A percentile compares a stretch with the other conserved stretches of the same genome.
phyloP scores from a whole-genome alignment of 208 protist species.

The Leishmania tarentolae region DNA sequence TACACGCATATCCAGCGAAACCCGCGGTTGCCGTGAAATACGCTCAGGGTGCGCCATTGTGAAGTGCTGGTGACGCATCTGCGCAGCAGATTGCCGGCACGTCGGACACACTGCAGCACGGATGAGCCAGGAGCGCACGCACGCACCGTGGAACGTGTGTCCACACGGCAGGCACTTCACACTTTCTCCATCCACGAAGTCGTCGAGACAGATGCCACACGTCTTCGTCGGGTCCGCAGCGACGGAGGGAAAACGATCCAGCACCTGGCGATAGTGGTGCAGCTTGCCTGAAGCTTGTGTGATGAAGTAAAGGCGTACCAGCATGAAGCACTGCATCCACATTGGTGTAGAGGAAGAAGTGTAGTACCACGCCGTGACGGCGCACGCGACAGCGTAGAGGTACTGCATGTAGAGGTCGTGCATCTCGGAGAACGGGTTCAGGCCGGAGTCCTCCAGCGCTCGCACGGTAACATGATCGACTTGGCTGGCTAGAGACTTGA shows the following conservation, averaged over 20 bases:
- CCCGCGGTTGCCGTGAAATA: background rate
- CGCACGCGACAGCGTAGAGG: slow-evolving; percentile 30
- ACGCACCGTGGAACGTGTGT: slow-evolving; percentile 81
- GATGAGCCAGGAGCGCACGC: slow-evolving; percentile 80
- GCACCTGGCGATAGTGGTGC: slow-evolving; percentile 43
- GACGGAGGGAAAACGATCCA: slow-evolving; percentile 56
- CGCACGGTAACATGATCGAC: slow-evolving; percentile 6
- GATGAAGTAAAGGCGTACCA: slow-evolving; percentile 44
- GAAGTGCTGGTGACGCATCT: background rate
- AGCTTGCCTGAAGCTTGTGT: slow-evolving; percentile 28
- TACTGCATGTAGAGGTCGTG: slow-evolving; percentile 41
- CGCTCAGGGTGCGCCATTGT: background rate
- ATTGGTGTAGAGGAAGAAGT: slow-evolving; percentile 34
- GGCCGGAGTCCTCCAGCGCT: slow-evolving; percentile 32
- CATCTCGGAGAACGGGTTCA: slow-evolving; percentile 62
- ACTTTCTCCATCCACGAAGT: slow-evolving; percentile 34
- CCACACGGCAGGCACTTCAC: slow-evolving; percentile 79
- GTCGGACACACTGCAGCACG: slow-evolving; percentile 57
- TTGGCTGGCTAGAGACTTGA: slow-evolving; percentile 12
- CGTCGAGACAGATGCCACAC: slow-evolving; percentile 82
- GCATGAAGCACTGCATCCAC: slow-evolving; percentile 56
- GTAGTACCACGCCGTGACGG: slow-evolving; percentile 48
- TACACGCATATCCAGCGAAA: slow-evolving; percentile 8
- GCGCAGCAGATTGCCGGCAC: slow-evolving; percentile 52
- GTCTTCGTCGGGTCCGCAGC: slow-evolving; percentile 28